phyloP scores from a whole-genome alignment of 1,139 yeast species.

The Kluyveromyces sp. region DNA sequence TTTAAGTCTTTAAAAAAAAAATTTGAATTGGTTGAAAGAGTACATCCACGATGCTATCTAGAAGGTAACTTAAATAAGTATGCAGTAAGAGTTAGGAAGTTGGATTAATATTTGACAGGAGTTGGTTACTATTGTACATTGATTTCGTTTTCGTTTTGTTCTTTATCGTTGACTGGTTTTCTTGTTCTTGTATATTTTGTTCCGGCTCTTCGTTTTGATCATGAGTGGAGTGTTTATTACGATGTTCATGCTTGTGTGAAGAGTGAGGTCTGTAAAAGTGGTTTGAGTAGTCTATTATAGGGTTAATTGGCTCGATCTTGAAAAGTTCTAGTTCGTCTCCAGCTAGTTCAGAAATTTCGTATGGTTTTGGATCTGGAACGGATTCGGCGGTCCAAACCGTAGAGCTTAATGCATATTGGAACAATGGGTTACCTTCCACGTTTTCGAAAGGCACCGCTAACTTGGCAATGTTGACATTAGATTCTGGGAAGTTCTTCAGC shows the following conservation, averaged over 20 bases:
- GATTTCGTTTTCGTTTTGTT: not conserved
- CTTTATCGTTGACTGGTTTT: not conserved
- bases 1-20: not conserved
- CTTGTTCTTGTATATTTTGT: not conserved
- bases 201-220: conserved; percentile 1
- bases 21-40: conserved; percentile 4
- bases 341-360: conserved; percentile 1
- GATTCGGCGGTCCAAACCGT: conserved; percentile 4
- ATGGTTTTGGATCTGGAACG: not conserved
- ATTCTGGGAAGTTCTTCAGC: conserved; percentile 13
- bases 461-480: conserved; percentile 6
- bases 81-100: conserved; percentile 1
- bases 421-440: conserved; percentile 24
- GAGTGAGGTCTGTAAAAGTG: not conserved
- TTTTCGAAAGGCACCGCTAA: conserved; percentile 22
- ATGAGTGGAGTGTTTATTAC: not conserved
- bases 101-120: not conserved
- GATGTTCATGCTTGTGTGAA: not conserved
- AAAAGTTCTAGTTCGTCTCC: conserved; percentile 6
- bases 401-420: conserved; percentile 7
- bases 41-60: not conserved
- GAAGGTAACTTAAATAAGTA: not conserved
- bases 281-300: conserved; percentile 1
- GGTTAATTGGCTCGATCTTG: conserved; percentile 7
- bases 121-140: not conserved